Evolutionary conservation across 2,329 filamentous ascomycete species (phyloP).

Genomic region (Penicillium sp.): DNA sequence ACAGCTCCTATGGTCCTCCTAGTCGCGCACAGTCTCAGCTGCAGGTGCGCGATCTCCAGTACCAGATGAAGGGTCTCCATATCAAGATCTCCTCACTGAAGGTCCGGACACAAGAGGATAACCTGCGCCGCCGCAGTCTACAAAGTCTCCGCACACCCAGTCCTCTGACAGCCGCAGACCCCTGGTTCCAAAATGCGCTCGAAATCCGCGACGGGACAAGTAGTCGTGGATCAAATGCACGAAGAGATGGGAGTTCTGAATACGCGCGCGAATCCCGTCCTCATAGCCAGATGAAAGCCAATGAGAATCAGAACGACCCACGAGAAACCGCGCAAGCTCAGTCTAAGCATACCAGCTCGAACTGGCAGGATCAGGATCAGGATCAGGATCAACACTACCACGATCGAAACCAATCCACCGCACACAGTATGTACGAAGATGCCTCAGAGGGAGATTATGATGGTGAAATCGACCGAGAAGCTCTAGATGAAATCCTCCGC

Average conservation of each 20-base stretch:
- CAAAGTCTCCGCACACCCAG: conserved; percentile 76
- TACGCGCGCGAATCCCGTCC: conserved; percentile 26
- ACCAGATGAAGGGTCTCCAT: conserved; percentile 84
- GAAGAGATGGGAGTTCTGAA: conserved; percentile 40
- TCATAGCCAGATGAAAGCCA: conserved; percentile 23
- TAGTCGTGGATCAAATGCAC: conserved; percentile 40
- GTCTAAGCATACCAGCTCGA: conserved; percentile 6
- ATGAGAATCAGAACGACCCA: conserved; percentile 9
- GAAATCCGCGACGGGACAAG: conserved; percentile 40
- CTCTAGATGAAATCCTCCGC: conserved; percentile 57
- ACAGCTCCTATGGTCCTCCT: conserved; percentile 50
- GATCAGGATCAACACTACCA: conserved; percentile 30
- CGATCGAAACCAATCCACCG: conserved; percentile 33
- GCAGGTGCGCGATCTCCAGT: conserved; percentile 74
- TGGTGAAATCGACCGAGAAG: conserved; percentile 67
- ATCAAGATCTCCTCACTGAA: conserved; percentile 81
- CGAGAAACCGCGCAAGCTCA: conserved; percentile 4
- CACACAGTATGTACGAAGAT: conserved; percentile 48
- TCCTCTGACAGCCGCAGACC: conserved; percentile 76
- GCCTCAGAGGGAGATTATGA: conserved; percentile 47
- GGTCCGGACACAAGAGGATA: conserved; percentile 78
- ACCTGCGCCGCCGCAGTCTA: conserved; percentile 74
- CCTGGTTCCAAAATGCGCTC: conserved; percentile 54
- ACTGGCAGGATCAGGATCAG: conserved; percentile 15
- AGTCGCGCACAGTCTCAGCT: conserved; percentile 73